Base-by-base conservation (phyloP, 768 basidiomycete genomes). In the Polyporus arcularius region DNA sequence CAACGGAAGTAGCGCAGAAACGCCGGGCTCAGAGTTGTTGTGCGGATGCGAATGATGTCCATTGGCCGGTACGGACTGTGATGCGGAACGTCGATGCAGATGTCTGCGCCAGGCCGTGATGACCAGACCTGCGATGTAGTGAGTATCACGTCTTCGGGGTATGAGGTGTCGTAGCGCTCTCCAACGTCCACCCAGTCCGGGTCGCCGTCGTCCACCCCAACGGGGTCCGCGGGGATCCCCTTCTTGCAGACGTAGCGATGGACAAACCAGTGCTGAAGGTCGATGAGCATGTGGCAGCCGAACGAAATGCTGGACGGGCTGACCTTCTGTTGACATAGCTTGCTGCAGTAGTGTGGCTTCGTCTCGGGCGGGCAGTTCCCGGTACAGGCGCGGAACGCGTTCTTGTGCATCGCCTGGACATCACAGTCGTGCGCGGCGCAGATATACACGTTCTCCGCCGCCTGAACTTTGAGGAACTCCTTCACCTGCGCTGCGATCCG, bases 171-270 rank as follows among this genome's bases (percentile, higher is more conserved):
- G 38, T 52, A 52, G 18, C 4, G 12, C 7, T 52, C 51, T 6
- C 35, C 35, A 21, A 52, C 14, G 38, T 52, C 51, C 35, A 39
- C 51, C 51, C 51, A 52, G 12, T 52, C 51, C 8, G 51, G 35
- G 14, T 52, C 35, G 4, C 51, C 51, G 14, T 52, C 51, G 51
- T 52, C 38, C 35, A 38, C 35, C 8, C 7, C 10, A 15, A 52
- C 26, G 5, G 51, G 38, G 18, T 52, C 35, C 14, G 2, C 35
- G 4, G 51, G 12, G 35, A 52, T 32, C 12, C 51, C 51, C 18
- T 52, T 40, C 51, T 40, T 52, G 51, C 51, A 52, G 15, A 52
- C 51, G 18, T 39, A 52, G 7, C 21, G 32, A 21, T 52, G 51
- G 3, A 52, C 51, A 14, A 52, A 52, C 51, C 51, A 52, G 40